Base-by-base conservation (phyloP, 495 filamentous ascomycete species). In the Aspergillus sclerotioniger region DNA sequence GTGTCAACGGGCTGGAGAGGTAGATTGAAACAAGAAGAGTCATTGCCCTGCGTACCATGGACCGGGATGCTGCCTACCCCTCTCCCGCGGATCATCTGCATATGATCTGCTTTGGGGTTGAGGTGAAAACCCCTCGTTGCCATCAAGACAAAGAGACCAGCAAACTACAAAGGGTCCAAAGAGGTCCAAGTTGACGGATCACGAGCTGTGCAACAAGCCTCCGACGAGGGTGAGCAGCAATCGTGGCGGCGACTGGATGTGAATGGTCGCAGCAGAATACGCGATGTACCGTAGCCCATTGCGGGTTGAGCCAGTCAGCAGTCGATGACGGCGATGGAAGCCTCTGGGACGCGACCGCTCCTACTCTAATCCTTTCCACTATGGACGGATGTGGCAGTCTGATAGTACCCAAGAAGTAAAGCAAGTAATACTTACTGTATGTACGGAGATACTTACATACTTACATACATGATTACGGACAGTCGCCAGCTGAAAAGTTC, bases 401-500 rank as follows among this genome's bases (percentile, higher is more conserved):
- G 3, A n/a, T 41, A 41, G 37, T 12, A 12, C 13, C 3, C n/a
- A 41, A 49, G n/a, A n/a, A n/a, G n/a, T n/a, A n/a, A n/a, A n/a
- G n/a, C n/a, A n/a, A n/a, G n/a, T n/a, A n/a, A n/a, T n/a, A n/a
- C n/a, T n/a, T 50, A 56, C 53, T 56, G 53, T 47, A 46, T 52
- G 25, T 37, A 37, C 8, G 47, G 25, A 13, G 25, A 58, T 13
- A 39, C 41, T 28, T 54, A 54, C 51, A 58, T 53, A 51, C 19
- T 33, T 54, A 59, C 17, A 19, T 53, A 45, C 33, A 50, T 52
- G 44, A 54, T 57, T 64, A 60, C 58, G 45, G 54, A 52, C 56
- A 60, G 62, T 62, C 56, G 59, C 53, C 63, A 65, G 63, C 59
- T 65, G 60, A 65, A 60, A 62, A 58, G 46, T 31, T 25, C 33